Conservation (phyloP, 306 rosid species). For the Glycyrrhiza uralensis region DNA sequence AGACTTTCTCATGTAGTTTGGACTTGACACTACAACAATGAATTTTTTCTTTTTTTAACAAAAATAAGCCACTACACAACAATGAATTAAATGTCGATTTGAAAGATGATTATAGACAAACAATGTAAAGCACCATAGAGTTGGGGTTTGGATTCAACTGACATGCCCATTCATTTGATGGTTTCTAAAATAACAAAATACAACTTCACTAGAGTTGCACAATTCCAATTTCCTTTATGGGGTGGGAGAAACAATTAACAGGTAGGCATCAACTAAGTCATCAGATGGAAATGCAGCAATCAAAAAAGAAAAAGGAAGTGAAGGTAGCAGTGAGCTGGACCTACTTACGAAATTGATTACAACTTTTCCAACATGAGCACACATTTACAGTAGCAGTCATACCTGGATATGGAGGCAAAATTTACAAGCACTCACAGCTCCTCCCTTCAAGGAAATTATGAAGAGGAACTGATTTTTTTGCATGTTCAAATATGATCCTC, state of each 20-base stretch:
- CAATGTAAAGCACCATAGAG: neutral
- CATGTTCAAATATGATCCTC: conserved; percentile 26
- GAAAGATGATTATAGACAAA: neutral
- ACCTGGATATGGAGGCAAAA: conserved; percentile 52
- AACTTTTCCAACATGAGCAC: conserved; percentile 40
- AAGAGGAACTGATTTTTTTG: conserved; percentile 26
- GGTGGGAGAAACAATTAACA: conserved; percentile 26
- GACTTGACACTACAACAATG: no score
- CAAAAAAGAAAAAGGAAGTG: neutral
- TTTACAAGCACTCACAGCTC: conserved; percentile 49
- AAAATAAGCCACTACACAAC: neutral
- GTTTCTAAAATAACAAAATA: conserved; percentile 29
- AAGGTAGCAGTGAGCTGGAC: conserved; percentile 35
- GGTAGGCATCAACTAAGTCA: conserved; percentile 33
- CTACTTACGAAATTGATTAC: conserved; percentile 42
- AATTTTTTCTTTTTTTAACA: no score
- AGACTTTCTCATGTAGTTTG: no score
- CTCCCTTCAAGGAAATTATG: conserved; percentile 30
- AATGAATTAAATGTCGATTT: neutral
- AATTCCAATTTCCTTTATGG: conserved; percentile 34
- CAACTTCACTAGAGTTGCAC: conserved; percentile 24
- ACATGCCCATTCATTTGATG: conserved; percentile 36
- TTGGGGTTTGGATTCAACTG: neutral
- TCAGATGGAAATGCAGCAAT: conserved; percentile 31
- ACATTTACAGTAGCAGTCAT: conserved; percentile 44